A percentile compares a stretch with the other conserved stretches of the same genome.
These are phyloP conservation scores for Tricholoma matsutake DNA, from an alignment of 768 basidiomycete genomes.

Conservation along the genomic window DNA sequence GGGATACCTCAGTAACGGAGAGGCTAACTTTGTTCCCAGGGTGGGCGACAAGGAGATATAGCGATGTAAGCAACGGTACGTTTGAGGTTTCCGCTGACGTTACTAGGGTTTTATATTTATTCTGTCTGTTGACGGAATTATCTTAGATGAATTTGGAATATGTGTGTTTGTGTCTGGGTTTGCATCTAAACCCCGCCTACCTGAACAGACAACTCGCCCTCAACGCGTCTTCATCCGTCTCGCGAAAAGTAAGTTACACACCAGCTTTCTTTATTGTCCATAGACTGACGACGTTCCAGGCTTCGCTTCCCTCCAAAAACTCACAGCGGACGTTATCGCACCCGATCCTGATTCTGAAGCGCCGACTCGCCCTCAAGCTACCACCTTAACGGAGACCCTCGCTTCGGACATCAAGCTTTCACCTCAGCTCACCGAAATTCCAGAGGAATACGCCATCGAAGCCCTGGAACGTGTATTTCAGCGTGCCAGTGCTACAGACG, in stretches of 20 bases:
- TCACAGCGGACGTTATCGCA: slow-evolving; percentile 32
- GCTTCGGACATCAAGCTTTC: slow-evolving; percentile 48
- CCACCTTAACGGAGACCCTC: slow-evolving; percentile 49
- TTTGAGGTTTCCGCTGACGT: slow-evolving; percentile 6
- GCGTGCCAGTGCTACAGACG: slow-evolving; percentile 21
- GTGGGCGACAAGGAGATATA: slow-evolving; percentile 65
- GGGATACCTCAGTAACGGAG: slow-evolving; percentile 29
- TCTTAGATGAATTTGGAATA: slow-evolving; percentile 59
- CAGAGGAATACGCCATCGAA: slow-evolving; percentile 55
- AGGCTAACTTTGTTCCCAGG: slow-evolving; percentile 73
- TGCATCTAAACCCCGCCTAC: slow-evolving; percentile 56
- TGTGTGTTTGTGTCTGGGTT: slow-evolving; percentile 77
- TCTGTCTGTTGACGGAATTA: not conserved
- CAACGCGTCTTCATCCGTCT: slow-evolving; percentile 74
- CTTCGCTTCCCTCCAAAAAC: slow-evolving; percentile 71
- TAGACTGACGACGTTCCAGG: slow-evolving; percentile 37
- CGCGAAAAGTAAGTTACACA: slow-evolving; percentile 57
- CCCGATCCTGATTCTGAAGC: slow-evolving; percentile 17
- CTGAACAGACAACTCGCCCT: slow-evolving; percentile 63
- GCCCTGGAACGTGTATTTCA: slow-evolving; percentile 54
- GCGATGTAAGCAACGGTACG: slow-evolving; percentile 13
- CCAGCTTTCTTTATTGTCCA: not conserved
- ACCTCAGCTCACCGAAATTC: slow-evolving; percentile 55
- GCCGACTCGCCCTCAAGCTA: slow-evolving; percentile 11
- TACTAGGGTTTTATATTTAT: not conserved